phyloP scores from a whole-genome alignment of 768 basidiomycete species.

The Boletus reticulatus region DNA sequence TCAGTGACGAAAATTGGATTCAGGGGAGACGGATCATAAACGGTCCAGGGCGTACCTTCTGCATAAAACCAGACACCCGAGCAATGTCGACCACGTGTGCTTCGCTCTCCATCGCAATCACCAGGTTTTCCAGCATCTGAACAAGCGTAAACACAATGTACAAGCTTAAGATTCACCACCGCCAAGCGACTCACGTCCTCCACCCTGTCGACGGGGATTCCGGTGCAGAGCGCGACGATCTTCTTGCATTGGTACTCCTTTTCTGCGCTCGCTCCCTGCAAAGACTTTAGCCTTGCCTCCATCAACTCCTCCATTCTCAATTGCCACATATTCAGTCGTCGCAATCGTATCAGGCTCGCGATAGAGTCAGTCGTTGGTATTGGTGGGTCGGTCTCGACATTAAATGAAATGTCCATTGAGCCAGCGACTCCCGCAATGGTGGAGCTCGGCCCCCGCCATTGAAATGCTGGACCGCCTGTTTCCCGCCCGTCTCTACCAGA shows the following conservation, averaged over 20 bases:
- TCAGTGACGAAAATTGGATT: constrained; percentile 17
- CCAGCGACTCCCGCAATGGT: constrained; percentile 66
- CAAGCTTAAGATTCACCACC: constrained; percentile 11
- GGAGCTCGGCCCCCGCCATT: constrained; percentile 62
- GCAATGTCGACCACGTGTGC: constrained; percentile 77
- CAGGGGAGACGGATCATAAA: constrained; percentile 20
- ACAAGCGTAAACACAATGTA: constrained; percentile 27
- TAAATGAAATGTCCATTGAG: constrained; percentile 59
- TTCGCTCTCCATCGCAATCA: constrained; percentile 88
- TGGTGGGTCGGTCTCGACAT: constrained; percentile 71
- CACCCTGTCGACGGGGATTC: constrained; percentile 82
- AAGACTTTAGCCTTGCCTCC: constrained; percentile 58
- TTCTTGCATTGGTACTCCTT: constrained; percentile 91
- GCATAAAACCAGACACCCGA: constrained; percentile 88
- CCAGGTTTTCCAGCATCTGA: constrained; percentile 81
- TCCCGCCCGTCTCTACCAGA: constrained; percentile 39
- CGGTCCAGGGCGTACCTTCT: constrained; percentile 55
- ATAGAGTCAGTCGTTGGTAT: constrained; percentile 59
- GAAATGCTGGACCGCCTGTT: constrained; percentile 55
- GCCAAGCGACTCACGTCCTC: constrained; percentile 69
- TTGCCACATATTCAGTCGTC: constrained; percentile 84
- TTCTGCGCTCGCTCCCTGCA: constrained; percentile 81
- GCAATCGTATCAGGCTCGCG: constrained; percentile 64
- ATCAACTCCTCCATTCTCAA: constrained; percentile 73
- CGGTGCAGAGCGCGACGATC: constrained; percentile 86